phyloP scores from a whole-genome alignment of 1,284 basidiomycete species.

The Hypsizygus ulmarius region DNA sequence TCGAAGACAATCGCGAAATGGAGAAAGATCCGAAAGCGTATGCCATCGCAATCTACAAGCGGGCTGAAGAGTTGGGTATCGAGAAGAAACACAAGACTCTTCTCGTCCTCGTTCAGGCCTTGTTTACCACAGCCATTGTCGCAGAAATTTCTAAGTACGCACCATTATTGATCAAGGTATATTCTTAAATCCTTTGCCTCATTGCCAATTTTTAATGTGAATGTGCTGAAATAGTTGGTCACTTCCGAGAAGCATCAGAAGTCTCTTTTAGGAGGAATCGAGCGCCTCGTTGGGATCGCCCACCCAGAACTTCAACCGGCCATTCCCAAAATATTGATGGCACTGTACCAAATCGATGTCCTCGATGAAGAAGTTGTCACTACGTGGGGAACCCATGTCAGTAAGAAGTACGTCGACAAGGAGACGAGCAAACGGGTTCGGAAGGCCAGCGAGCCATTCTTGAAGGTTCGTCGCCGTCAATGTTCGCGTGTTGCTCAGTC shows the following conservation, averaged over 20 bases:
- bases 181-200: slow-evolving; percentile 19
- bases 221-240: slow-evolving; percentile 54
- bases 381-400: slow-evolving; percentile 96
- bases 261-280: slow-evolving; percentile 86
- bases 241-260: slow-evolving; percentile 95
- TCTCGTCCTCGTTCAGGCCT: slow-evolving; percentile 81
- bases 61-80: slow-evolving; percentile 89
- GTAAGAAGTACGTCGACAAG: slow-evolving; percentile 97
- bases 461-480: slow-evolving; percentile 59
- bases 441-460: slow-evolving; percentile 93
- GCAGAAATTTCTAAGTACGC: slow-evolving; percentile 74
- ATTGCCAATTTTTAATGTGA: not conserved
- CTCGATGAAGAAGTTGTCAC: slow-evolving; percentile 90
- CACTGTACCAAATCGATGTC: slow-evolving; percentile 89
- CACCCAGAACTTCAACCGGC: slow-evolving; percentile 64
- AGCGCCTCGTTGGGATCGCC: slow-evolving; percentile 75
- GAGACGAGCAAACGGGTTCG: slow-evolving; percentile 94
- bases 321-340: slow-evolving; percentile 94
- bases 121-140: slow-evolving; percentile 81
- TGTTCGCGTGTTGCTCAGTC: not conserved
- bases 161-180: slow-evolving; percentile 80
- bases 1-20: slow-evolving; percentile 72
- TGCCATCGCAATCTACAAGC: slow-evolving; percentile 77
- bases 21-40: slow-evolving; percentile 43
- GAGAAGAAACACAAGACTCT: slow-evolving; percentile 96